These are phyloP conservation scores for Poa annua DNA, from an alignment of 176 grass and related monocot species.

Conservation along the genomic window DNA sequence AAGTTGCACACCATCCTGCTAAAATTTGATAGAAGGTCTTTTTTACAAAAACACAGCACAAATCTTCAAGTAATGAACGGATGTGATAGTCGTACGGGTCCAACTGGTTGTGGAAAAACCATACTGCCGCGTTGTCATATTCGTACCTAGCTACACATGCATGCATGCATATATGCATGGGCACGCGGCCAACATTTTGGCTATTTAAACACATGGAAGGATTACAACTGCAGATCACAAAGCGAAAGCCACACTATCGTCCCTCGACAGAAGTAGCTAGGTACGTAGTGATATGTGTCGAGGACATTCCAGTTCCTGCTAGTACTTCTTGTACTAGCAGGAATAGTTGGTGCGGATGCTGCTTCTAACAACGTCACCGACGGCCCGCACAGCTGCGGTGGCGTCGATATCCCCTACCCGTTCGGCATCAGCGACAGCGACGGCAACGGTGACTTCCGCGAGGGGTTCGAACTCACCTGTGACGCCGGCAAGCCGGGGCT, in stretches of 20 bases:
- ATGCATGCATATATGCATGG: too few relatives aligned
- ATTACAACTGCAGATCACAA: not conserved
- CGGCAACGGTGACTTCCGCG: slow-evolving; percentile 13
- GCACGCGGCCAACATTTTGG: not conserved
- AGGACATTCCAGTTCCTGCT: not conserved
- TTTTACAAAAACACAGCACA: too few relatives aligned
- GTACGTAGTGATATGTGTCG: not conserved
- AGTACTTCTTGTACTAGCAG: not conserved
- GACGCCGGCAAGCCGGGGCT: not conserved
- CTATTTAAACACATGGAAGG: not conserved
- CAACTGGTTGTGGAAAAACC: too few relatives aligned
- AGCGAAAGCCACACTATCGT: not conserved
- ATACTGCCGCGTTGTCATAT: too few relatives aligned
- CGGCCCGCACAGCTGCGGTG: slow-evolving; percentile 48
- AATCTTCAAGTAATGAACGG: too few relatives aligned
- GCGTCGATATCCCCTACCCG: slow-evolving; percentile 48
- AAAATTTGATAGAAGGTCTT: too few relatives aligned
- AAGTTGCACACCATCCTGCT: too few relatives aligned
- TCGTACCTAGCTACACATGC: too few relatives aligned
- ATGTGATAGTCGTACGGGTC: too few relatives aligned
- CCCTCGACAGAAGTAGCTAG: not conserved
- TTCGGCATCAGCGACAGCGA: slow-evolving; percentile 38
- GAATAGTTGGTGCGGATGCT: not conserved
- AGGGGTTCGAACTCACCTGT: slow-evolving; percentile 40
- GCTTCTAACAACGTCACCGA: not conserved